phyloP scores from a whole-genome alignment of 2,329 filamentous ascomycete species.

The Hypoxylon sp. region DNA sequence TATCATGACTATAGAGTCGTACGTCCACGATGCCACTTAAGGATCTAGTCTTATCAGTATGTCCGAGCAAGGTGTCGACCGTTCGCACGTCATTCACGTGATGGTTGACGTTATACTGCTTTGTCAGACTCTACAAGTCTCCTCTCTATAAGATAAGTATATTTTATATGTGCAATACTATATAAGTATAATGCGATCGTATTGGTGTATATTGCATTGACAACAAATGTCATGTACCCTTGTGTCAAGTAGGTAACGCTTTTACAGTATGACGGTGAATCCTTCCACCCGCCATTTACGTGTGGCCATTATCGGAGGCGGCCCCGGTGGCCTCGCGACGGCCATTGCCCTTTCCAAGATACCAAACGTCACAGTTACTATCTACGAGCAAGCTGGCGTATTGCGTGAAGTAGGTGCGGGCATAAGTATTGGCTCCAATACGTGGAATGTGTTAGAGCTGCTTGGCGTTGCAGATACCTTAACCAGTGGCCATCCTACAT shows the following conservation, averaged over 20 bases:
- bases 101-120: conserved; percentile 49
- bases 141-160: conserved; percentile 5
- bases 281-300: conserved; percentile 36
- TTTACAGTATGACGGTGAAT: conserved; percentile 45
- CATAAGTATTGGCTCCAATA: conserved; percentile 62
- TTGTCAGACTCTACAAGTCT: conserved; percentile 40
- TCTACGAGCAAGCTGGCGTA: conserved; percentile 63
- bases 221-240: neutral
- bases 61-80: conserved; percentile 3
- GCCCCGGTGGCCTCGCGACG: conserved; percentile 56
- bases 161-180: neutral
- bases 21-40: conserved; percentile 31
- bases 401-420: conserved; percentile 65
- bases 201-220: neutral
- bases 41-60: conserved; percentile 28
- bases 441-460: conserved; percentile 64
- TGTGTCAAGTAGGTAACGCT: neutral
- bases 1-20: conserved; percentile 13
- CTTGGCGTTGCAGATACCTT: conserved; percentile 59
- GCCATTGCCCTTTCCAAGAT: conserved; percentile 62
- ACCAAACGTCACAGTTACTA: conserved; percentile 58
- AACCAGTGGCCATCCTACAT: conserved; percentile 49
- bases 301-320: conserved; percentile 50
- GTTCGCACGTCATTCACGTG: conserved; percentile 52
- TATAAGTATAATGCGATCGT: conserved; percentile 10